phyloP scores from a whole-genome alignment of 2,329 filamentous ascomycete genomes.

The Fusarium sp. region DNA sequence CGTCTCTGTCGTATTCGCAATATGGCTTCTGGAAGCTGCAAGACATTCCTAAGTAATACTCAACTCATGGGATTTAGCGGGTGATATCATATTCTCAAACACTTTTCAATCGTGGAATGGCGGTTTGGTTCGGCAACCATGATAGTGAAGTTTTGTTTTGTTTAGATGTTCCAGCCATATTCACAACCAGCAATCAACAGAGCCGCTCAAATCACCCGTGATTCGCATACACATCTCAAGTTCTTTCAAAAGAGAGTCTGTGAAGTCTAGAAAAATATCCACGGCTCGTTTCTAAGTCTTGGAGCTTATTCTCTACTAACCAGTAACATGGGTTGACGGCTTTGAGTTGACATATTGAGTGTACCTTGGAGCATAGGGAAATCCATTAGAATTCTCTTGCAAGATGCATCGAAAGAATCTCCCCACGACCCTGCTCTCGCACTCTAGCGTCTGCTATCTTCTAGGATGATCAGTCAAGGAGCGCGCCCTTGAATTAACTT shows the following conservation, averaged over 20 bases:
- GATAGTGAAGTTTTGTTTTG: background rate
- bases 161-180: background rate
- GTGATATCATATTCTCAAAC: rapidly evolving
- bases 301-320: background rate
- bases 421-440: background rate
- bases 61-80: rapidly evolving
- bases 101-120: background rate
- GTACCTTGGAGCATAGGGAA: background rate
- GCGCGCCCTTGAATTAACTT: constrained; percentile 1
- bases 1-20: background rate
- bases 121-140: background rate
- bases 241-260: background rate
- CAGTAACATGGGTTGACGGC: background rate
- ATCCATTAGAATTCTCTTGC: background rate
- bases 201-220: background rate
- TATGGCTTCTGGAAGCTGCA: background rate
- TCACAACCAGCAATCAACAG: background rate
- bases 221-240: background rate
- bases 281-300: background rate
- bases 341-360: background rate
- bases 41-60: background rate
- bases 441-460: background rate
- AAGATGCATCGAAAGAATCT: rapidly evolving
- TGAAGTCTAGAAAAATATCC: background rate
- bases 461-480: background rate